Evolutionary conservation across 129 eudicot genomes (phyloP), one percentile per base, ranked within the genome.

Genomic region (Escallonia rubra): DNA sequence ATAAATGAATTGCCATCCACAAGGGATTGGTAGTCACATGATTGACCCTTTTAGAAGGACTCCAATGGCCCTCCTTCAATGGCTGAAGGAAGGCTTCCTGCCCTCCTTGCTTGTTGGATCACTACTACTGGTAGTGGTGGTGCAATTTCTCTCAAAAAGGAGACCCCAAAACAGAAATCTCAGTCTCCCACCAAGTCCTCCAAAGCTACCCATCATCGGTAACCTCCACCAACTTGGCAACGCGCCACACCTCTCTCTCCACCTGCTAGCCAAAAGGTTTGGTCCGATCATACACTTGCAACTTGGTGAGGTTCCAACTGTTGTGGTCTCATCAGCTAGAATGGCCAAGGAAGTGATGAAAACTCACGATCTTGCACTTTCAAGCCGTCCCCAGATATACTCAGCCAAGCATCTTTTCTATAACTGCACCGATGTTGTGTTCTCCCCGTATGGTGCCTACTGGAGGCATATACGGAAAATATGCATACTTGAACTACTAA

Each of bases 331-430:
- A 4, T 85, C 96, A 4, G 79, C 88, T 2, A 76, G 73, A 1
- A 86, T 79, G 6, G 98, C 98, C 7, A 77, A 79, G 5, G 85
- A 83, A 57, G 50, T 91, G 40, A 77, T 88, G 96, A 88, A 88
- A 74, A 83, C 78, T 55, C 82, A 88, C 23, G 98, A 88, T 44
- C 42, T 78, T 8, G 38, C 48, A 3, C 88, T 88, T 57, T 81
- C 91, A 34, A 79, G 76, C 68, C 59, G 98, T 50, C 83, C 89
- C 14, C 67, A 81, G 10, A 54, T 74, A 2, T 44, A 75, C 12
- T 63, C 70, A 39, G 74, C 73, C 2, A 72, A 68, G 42, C 73
- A 85, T 12, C 68, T 91, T 0, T 91, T 82, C 34, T 68, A 78
- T 57, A 6, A n/a, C 4, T n/a, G 13, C 59, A 54, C 13, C 7